Base-by-base conservation (phyloP, 805 yeast genomes). In the Saccharomyces jurei region DNA sequence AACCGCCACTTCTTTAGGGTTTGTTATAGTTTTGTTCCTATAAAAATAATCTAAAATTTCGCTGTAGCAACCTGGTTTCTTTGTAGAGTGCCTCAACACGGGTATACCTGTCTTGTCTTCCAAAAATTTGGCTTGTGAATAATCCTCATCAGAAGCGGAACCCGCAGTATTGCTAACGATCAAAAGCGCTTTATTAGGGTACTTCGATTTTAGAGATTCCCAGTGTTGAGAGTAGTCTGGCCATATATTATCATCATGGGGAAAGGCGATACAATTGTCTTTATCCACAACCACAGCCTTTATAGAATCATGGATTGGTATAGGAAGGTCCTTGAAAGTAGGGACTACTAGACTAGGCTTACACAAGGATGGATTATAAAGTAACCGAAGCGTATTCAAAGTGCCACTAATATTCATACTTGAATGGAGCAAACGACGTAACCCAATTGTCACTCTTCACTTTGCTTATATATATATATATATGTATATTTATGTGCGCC, bases 161-260 rank as follows among this genome's bases (percentile, higher is more conserved):
- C 99, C 99, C 0, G 98, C 97, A 0, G 96, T 87, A 64, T 92
- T 92, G 62, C 96, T 86, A 3, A 92, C 96, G 9, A 92, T 86
- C 41, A 89, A 73, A 22, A 91, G 68, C 10, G 75, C 74, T 4
- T 82, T 84, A 36, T 76, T 81, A 0, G 94, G 89, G 62, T 85
- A 89, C 1, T 69, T 61, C n/a, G 69, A 60, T 47, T 75, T 74
- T 50, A 89, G 69, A n/a, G 66, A 61, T 5, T 72, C 69, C 89
- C 94, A 89, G 47, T 74, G 71, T 9, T 68, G 69, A 13, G 61
- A 60, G 58, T 90, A 91, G 1, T 73, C 87, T 0, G 87, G 89
- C 87, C 89, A 90, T 1, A 92, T 87, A 55, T 81, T 79, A 56
- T 84, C 86, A 56, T 83, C 87, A 53, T 88, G 87, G 36, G 91